Evolutionary conservation across 129 eudicot species (phyloP).

Genomic region (sunflower (Helianthus annuus)): HanXRQr2.0-SUNRISE NC_035441.2:8365991-8366490

Average conservation of each 20-base stretch:
- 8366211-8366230: not conserved
- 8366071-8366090: slow-evolving; percentile 19
- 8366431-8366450: slow-evolving; percentile 31
- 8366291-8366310: slow-evolving; percentile 17
- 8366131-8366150: slow-evolving; percentile 27
- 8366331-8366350: slow-evolving; percentile 17
- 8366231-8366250: not conserved
- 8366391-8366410: slow-evolving; percentile 22
- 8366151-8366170: slow-evolving; percentile 35
- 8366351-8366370: not conserved
- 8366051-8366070: slow-evolving; percentile 31
- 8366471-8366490: not conserved
- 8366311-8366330: slow-evolving; percentile 8
- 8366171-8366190: slow-evolving; percentile 29
- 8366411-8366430: slow-evolving; percentile 15
- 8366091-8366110: slow-evolving; percentile 8
- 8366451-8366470: slow-evolving; percentile 24
- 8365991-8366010: slow-evolving; percentile 9
- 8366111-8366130: slow-evolving; percentile 22
- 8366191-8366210: slow-evolving; percentile 6
- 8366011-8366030: slow-evolving; percentile 14
- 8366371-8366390: slow-evolving; percentile 11
- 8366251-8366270: slow-evolving; percentile 24
- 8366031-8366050: slow-evolving; percentile 28
- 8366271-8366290: slow-evolving; percentile 19